Percentiles rank a stretch among this genome's conserved stretches.
Conservation (phyloP, 306 rosid genomes). For the Ammopiptanthus mongolicus region DNA sequence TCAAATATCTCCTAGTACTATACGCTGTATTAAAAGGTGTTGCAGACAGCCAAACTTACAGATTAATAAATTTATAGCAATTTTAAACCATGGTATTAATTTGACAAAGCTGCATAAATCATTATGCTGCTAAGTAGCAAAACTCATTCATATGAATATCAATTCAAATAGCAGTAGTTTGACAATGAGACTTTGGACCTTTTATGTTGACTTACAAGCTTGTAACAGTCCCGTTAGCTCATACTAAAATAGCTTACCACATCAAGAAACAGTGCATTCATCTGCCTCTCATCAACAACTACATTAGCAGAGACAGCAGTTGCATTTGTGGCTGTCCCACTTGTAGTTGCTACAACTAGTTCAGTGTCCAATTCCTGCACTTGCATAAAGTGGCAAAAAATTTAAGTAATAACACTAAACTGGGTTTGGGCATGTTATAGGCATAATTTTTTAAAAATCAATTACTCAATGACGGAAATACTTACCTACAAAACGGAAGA, state of each 20-base stretch:
- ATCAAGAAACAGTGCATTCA: conserved; percentile 95
- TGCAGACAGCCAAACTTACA: background rate
- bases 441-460: conserved; percentile 5
- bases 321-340: conserved; percentile 49
- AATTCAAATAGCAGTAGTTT: background rate
- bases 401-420: conserved; percentile 8
- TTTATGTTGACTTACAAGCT: background rate
- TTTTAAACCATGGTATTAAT: background rate
- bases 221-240: background rate
- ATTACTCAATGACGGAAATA: background rate
- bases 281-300: conserved; percentile 89
- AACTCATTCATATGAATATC: background rate
- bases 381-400: background rate
- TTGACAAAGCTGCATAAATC: background rate
- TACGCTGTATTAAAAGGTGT: background rate
- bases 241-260: conserved; percentile 54
- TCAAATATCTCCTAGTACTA: background rate
- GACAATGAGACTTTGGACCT: background rate
- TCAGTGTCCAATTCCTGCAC: conserved; percentile 95
- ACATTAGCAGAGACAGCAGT: conserved; percentile 83
- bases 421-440: conserved; percentile 2
- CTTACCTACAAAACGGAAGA: background rate
- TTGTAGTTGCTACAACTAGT: conserved; percentile 68
- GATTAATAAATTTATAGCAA: background rate
- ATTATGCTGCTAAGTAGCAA: background rate